Percentiles rank a stretch among this genome's conserved stretches.
These are phyloP conservation scores for Claviceps purpurea DNA, from an alignment of 2,329 filamentous ascomycete species.

Conservation along the genomic window DNA sequence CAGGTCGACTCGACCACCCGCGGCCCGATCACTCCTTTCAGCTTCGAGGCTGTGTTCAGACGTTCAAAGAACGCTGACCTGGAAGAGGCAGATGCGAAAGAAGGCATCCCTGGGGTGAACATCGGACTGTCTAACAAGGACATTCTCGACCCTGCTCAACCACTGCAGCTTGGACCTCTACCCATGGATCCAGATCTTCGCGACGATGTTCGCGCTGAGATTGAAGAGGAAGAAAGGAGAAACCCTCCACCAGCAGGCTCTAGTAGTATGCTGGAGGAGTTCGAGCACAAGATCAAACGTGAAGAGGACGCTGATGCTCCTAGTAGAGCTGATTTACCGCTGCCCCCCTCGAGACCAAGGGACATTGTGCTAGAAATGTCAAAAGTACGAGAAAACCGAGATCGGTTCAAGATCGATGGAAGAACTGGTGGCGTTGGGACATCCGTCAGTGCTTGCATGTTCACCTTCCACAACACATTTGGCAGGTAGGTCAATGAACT, in stretches of 20 bases:
- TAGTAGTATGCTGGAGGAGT: constrained; percentile 69
- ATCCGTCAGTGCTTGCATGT: constrained; percentile 85
- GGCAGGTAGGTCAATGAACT: constrained; percentile 50
- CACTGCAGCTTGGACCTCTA: constrained; percentile 65
- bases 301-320: constrained; percentile 82
- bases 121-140: constrained; percentile 49
- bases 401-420: constrained; percentile 78
- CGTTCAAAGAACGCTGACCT: constrained; percentile 47
- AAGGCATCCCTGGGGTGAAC: constrained; percentile 50
- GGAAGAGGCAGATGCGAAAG: constrained; percentile 48
- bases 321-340: constrained; percentile 63
- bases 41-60: constrained; percentile 46
- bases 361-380: constrained; percentile 93
- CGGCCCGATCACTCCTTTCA: constrained; percentile 50
- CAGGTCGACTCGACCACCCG: constrained; percentile 44
- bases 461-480: constrained; percentile 93
- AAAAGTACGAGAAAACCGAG: constrained; percentile 83
- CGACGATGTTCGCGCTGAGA: constrained; percentile 73
- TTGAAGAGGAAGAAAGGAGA: constrained; percentile 72
- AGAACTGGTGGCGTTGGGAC: constrained; percentile 73
- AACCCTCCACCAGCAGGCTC: constrained; percentile 60
- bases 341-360: constrained; percentile 74
- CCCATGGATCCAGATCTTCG: constrained; percentile 74
- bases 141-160: constrained; percentile 39
- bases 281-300: constrained; percentile 75